Conservation (phyloP, 129 eudicot genomes). For the Dittrichia graveolens region DNA sequence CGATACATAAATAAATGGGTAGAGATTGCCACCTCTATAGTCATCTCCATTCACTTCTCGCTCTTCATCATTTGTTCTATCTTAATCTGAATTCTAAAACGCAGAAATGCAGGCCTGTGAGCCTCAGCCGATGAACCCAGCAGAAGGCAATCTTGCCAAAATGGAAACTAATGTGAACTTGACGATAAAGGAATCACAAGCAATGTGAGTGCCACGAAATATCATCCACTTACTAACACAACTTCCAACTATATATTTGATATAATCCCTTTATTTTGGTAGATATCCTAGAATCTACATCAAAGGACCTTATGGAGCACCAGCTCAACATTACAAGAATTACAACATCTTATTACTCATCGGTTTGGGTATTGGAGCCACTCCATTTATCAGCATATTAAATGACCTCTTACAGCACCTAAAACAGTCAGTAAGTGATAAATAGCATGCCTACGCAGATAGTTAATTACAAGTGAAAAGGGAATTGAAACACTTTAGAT, state of each 20-base stretch:
- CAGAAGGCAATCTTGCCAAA: slow-evolving; percentile 43
- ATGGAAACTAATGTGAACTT: slow-evolving; percentile 26
- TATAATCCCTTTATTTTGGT: slow-evolving; percentile 14
- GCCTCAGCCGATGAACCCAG: slow-evolving; percentile 39
- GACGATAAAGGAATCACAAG: slow-evolving; percentile 31
- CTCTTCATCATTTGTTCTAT: slow-evolving; percentile 31
- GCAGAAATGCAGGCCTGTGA: slow-evolving; percentile 63
- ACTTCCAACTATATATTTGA: neutral
- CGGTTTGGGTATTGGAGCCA: slow-evolving; percentile 96
- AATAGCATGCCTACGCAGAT: slow-evolving; percentile 13
- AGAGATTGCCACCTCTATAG: neutral
- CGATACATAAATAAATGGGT: neutral
- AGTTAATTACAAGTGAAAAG: neutral
- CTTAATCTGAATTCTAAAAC: slow-evolving; percentile 38
- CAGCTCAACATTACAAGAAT: slow-evolving; percentile 75
- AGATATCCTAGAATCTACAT: slow-evolving; percentile 71
- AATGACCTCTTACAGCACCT: slow-evolving; percentile 69
- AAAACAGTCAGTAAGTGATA: slow-evolving; percentile 37
- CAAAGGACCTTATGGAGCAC: slow-evolving; percentile 95
- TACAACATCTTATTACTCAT: slow-evolving; percentile 71
- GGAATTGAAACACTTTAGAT: neutral
- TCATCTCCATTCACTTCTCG: slow-evolving; percentile 6
- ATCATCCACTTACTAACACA: neutral
- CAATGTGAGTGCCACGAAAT: slow-evolving; percentile 36
- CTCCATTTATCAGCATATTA: slow-evolving; percentile 87